Conservation (phyloP, 2,329 filamentous ascomycete species). For the Colletotrichum siamense region DNA sequence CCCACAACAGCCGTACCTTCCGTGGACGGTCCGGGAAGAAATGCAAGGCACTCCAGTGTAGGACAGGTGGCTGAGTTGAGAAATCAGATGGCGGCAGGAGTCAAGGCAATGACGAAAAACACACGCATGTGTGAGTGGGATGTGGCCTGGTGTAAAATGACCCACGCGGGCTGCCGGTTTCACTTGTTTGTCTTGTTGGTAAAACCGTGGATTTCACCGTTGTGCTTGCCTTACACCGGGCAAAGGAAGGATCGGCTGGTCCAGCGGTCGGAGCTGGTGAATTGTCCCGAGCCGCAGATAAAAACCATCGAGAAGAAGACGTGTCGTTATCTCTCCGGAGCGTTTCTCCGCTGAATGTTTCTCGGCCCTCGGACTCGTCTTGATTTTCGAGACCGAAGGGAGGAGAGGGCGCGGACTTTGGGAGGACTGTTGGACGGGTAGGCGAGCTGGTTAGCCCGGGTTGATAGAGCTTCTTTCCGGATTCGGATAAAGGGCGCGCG, state of each 20-base stretch:
- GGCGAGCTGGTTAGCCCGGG: not conserved
- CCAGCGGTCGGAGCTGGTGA: not conserved
- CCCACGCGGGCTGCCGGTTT: not conserved
- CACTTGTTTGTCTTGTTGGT: not conserved
- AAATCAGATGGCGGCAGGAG: not conserved
- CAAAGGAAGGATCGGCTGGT: not conserved
- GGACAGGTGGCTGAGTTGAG: not conserved
- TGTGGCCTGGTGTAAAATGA: not conserved
- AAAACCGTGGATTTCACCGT: not conserved
- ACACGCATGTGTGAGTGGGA: not conserved
- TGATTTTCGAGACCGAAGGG: not conserved
- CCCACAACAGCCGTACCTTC: not conserved
- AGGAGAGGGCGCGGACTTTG: not conserved
- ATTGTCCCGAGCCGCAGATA: not conserved
- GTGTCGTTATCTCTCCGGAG: not conserved
- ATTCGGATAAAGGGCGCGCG: not conserved
- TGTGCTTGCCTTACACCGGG: not conserved
- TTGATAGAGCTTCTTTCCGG: slow-evolving; percentile 14
- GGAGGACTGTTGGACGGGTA: not conserved
- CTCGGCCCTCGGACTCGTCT: slow-evolving; percentile 9
- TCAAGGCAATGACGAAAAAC: slow-evolving; percentile 7
- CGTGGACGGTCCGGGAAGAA: not conserved
- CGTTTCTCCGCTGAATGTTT: not conserved
- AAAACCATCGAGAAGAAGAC: not conserved
- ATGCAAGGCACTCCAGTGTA: not conserved